phyloP scores from a whole-genome alignment of 225 moss, liverwort and hornwort species.

The Climacium dendroides region DNA sequence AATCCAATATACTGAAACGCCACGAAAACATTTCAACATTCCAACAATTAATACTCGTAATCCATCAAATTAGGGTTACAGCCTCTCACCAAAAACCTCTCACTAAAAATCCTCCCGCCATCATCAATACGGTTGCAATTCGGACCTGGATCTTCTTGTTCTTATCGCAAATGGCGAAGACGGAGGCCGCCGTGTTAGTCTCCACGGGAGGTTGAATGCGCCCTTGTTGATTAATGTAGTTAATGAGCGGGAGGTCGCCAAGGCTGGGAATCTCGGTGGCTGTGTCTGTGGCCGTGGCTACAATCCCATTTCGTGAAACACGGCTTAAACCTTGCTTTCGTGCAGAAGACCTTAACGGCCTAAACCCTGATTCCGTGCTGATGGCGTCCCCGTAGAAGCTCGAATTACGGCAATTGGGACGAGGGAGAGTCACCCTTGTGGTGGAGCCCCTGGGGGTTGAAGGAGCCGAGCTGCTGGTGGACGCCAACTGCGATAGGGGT shows the following conservation, averaged over 20 bases:
- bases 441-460: neutral
- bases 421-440: neutral
- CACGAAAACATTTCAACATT: neutral
- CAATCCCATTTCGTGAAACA: neutral
- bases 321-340: neutral
- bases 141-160: constrained; percentile 33
- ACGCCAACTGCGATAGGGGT: constrained; percentile 12
- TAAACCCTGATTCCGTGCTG: neutral
- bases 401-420: neutral
- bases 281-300: constrained; percentile 22
- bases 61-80: neutral
- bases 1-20: constrained; percentile 70
- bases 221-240: constrained; percentile 75
- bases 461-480: neutral
- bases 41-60: neutral
- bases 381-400: constrained; percentile 16
- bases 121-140: neutral
- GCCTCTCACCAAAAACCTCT: neutral
- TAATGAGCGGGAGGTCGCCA: constrained; percentile 47
- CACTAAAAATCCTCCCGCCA: neutral
- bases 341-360: neutral
- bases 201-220: constrained; percentile 82
- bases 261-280: constrained; percentile 25
- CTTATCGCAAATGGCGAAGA: constrained; percentile 71
- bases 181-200: constrained; percentile 43